These are phyloP conservation scores for Lichtheimia ramosa DNA, from an alignment of 371 early-diverging fungal genomes.

Conservation along the genomic window DNA sequence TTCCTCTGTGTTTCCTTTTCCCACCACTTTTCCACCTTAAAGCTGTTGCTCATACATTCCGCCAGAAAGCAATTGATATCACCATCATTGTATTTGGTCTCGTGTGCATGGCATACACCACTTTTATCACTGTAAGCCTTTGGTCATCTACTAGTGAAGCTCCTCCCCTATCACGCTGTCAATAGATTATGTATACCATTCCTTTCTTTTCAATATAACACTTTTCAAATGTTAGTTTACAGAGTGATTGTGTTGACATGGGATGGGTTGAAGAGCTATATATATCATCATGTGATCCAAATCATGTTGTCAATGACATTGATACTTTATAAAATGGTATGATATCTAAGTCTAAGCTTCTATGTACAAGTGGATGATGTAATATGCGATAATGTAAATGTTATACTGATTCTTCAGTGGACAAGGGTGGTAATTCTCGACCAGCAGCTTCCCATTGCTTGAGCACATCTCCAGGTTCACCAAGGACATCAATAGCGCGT, in stretches of 20 bases:
- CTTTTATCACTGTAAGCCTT: constrained; percentile 67
- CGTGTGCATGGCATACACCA: constrained; percentile 75
- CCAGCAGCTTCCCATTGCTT: constrained; percentile 45
- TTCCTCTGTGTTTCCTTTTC: constrained; percentile 67
- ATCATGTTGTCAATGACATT: background rate
- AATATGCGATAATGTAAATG: too few relatives aligned
- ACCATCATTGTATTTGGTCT: constrained; percentile 70
- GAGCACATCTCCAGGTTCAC: constrained; percentile 46
- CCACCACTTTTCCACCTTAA: constrained; percentile 82
- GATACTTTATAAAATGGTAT: too few relatives aligned
- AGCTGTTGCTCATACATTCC: constrained; percentile 47
- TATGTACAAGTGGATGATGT: too few relatives aligned
- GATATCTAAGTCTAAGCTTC: too few relatives aligned
- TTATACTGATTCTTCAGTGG: too few relatives aligned
- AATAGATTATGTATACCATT: background rate
- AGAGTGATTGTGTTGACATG: too few relatives aligned
- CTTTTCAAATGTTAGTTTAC: too few relatives aligned
- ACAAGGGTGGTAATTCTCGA: constrained; percentile 34
- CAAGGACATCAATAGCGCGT: constrained; percentile 42
- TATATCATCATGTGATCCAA: background rate
- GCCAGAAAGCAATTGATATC: constrained; percentile 55
- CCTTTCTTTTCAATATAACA: background rate
- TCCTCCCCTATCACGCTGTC: constrained; percentile 33
- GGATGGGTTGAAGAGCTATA: too few relatives aligned
- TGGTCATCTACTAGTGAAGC: constrained; percentile 50